Conservation (phyloP, 1,284 basidiomycete species). For the Rhizopogon parksii region DNA sequence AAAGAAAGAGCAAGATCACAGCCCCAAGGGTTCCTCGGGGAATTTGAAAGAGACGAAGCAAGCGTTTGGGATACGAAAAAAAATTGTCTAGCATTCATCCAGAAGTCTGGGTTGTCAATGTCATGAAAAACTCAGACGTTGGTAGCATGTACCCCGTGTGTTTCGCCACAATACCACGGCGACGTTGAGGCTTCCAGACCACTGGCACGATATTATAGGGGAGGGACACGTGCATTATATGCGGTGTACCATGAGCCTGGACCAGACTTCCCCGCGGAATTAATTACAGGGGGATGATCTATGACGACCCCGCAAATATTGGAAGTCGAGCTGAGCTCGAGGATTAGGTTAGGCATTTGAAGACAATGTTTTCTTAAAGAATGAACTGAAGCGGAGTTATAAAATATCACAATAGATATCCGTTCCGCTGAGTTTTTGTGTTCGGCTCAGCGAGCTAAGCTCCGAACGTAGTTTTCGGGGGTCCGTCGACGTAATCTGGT, state of each 20-base stretch:
- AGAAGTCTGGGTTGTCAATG: not conserved
- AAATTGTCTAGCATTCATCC: not conserved
- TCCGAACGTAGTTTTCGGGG: no score
- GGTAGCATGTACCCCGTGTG: not conserved
- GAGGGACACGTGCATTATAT: not conserved
- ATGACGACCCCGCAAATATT: not conserved
- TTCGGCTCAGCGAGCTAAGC: no score
- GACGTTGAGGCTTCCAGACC: not conserved
- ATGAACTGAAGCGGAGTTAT: no score
- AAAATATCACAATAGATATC: no score
- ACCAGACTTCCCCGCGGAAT: not conserved
- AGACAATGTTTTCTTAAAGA: not conserved
- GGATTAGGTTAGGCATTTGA: not conserved
- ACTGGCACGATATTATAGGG: not conserved
- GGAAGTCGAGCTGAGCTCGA: not conserved
- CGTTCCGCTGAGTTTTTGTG: no score
- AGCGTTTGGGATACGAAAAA: not conserved
- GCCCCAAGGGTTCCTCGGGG: not conserved
- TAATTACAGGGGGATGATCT: no score
- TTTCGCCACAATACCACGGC: not conserved
- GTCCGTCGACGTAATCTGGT: not conserved
- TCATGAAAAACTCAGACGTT: not conserved
- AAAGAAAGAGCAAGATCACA: not conserved
- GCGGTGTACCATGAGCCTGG: not conserved
- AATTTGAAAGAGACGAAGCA: not conserved